Evolutionary conservation across 1,284 basidiomycete genomes (phyloP).

Genomic region (Leccinum griseonigrum): DNA sequence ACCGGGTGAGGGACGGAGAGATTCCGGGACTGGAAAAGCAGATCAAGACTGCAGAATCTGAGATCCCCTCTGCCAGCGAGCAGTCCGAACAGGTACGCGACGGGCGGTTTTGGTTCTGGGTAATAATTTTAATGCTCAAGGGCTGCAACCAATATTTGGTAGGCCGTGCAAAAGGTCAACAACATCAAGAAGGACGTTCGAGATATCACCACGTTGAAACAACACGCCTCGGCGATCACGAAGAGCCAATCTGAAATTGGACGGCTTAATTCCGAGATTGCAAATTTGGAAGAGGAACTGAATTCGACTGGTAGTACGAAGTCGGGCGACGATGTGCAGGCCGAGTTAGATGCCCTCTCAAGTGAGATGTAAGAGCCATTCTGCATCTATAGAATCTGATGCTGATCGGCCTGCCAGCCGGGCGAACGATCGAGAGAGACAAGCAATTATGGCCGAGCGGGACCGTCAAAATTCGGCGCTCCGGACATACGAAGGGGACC

Average conservation of each 20-base stretch:
- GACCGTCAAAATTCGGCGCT: slow-evolving; percentile 62
- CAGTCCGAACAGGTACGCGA: slow-evolving; percentile 56
- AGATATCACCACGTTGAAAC: slow-evolving; percentile 65
- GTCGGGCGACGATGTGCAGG: slow-evolving; percentile 83
- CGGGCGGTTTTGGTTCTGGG: neutral
- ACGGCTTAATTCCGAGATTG: slow-evolving; percentile 62
- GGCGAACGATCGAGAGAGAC: slow-evolving; percentile 65
- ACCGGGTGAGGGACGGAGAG: slow-evolving; percentile 57
- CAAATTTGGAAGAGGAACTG: slow-evolving; percentile 69
- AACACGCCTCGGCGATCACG: slow-evolving; percentile 61
- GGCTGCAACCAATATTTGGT: neutral
- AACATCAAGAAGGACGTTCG: slow-evolving; percentile 52
- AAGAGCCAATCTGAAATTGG: slow-evolving; percentile 66
- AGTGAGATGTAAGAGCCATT: slow-evolving; percentile 60
- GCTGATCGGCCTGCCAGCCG: slow-evolving; percentile 47
- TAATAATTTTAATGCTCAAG: neutral
- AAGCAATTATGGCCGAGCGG: slow-evolving; percentile 56
- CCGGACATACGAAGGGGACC: slow-evolving; percentile 54
- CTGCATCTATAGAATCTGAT: neutral
- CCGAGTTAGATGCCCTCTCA: slow-evolving; percentile 63
- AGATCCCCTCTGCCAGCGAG: slow-evolving; percentile 48
- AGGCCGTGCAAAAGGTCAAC: slow-evolving; percentile 51
- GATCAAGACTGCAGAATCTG: slow-evolving; percentile 55
- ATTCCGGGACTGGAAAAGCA: slow-evolving; percentile 68
- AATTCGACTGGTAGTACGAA: slow-evolving; percentile 71